A percentile compares a stretch with the other conserved stretches of the same genome.
Evolutionary conservation across 1,284 basidiomycete species (phyloP).

Genomic region (Tausonia pullulans): DNA sequence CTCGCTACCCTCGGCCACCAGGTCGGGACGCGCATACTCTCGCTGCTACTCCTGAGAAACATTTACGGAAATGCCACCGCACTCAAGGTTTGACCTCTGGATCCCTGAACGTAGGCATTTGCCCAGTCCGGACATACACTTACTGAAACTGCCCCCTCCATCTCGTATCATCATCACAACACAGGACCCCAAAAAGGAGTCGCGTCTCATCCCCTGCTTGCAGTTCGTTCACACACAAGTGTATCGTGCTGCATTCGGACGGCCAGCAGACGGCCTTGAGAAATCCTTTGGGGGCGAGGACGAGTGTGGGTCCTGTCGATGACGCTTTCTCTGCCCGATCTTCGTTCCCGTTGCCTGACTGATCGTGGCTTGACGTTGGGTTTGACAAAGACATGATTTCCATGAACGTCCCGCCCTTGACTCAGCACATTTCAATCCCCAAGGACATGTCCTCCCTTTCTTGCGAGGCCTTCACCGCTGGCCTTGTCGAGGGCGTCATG

Average conservation of each 20-base stretch:
- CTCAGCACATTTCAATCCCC: conserved; percentile 83
- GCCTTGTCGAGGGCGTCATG: conserved; percentile 91
- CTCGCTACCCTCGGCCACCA: conserved; percentile 83
- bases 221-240: conserved; percentile 88
- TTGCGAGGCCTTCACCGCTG: conserved; percentile 92
- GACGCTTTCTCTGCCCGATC: too few relatives aligned
- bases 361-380: too few relatives aligned
- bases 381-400: conserved; percentile 83
- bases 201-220: conserved; percentile 72
- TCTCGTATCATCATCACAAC: conserved; percentile 34
- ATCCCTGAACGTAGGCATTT: neutral
- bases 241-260: conserved; percentile 88
- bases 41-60: conserved; percentile 31
- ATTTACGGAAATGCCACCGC: conserved; percentile 26
- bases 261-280: conserved; percentile 86
- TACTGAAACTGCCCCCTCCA: conserved; percentile 18
- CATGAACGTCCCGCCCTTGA: conserved; percentile 86
- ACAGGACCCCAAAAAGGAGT: conserved; percentile 76
- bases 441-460: conserved; percentile 86
- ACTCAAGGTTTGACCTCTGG: conserved; percentile 47
- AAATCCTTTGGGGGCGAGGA: conserved; percentile 34
- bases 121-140: neutral
- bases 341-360: too few relatives aligned
- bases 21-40: conserved; percentile 65
- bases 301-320: neutral